Evolutionary conservation across 768 basidiomycete genomes (phyloP).

Genomic region (Suillus bovinus): DNA sequence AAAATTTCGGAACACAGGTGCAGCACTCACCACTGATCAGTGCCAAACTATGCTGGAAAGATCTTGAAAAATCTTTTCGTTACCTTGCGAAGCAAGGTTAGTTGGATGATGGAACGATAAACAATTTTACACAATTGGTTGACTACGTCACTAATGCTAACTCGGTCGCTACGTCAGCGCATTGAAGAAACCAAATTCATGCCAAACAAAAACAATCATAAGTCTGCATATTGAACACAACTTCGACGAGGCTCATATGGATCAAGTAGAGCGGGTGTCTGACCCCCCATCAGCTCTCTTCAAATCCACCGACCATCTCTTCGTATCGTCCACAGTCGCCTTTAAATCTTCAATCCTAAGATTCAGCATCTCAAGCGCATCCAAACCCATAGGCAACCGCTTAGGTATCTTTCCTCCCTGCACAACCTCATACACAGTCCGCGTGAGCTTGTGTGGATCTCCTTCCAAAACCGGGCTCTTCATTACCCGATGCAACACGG

Average conservation of each 20-base stretch:
- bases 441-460: not conserved
- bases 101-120: too few species aligned
- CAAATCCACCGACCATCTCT: not conserved
- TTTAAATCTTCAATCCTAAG: not conserved
- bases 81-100: too few species aligned
- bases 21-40: not conserved
- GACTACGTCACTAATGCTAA: too few species aligned
- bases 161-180: too few species aligned
- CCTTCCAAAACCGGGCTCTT: not conserved
- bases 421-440: not conserved
- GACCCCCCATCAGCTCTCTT: not conserved
- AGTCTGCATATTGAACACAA: too few species aligned
- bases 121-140: too few species aligned
- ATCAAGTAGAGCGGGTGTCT: too few species aligned
- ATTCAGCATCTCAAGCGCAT: not conserved
- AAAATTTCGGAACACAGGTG: not conserved
- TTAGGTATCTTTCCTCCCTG: not conserved
- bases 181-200: too few species aligned
- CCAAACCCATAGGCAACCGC: not conserved
- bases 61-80: not conserved
- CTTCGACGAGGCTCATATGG: too few species aligned
- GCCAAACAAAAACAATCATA: too few species aligned
- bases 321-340: not conserved
- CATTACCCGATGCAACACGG: not conserved
- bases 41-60: not conserved